These are phyloP conservation scores for Skeletonema potamos DNA, from an alignment of 108 stramenopile genomes.

Conservation along the genomic window DNA sequence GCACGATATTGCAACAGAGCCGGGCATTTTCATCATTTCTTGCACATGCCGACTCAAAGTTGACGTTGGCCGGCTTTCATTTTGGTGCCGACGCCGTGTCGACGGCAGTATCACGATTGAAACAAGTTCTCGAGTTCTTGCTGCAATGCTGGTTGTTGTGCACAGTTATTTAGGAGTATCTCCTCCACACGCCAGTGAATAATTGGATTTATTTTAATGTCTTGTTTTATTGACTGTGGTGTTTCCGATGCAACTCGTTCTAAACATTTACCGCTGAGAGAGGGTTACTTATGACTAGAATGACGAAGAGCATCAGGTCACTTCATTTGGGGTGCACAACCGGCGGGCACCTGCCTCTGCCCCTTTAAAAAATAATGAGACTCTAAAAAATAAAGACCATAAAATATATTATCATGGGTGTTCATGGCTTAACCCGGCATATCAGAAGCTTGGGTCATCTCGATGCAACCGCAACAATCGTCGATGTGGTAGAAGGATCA, in stretches of 20 bases:
- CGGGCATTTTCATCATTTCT: constrained; percentile 2
- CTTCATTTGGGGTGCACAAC: no score
- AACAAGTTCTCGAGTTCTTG: constrained; percentile 1
- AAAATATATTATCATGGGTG: not conserved
- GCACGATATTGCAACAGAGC: not conserved
- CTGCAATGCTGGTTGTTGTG: constrained; percentile 14
- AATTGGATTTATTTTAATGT: no score
- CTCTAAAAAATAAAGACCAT: no score
- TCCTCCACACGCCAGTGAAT: no score
- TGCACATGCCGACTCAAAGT: not conserved
- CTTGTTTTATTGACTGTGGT: no score
- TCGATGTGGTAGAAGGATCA: not conserved
- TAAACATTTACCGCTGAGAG: no score
- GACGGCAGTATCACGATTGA: not conserved
- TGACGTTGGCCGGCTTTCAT: constrained; percentile 1
- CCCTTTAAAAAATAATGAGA: no score
- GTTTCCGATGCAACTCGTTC: no score
- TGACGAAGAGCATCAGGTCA: no score
- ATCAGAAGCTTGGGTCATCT: not conserved
- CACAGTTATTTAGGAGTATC: not conserved
- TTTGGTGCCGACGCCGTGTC: not conserved
- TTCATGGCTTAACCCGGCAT: not conserved
- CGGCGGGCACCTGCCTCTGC: no score
- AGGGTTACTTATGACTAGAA: no score
- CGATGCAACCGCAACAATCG: not conserved